Evolutionary conservation across 768 basidiomycete genomes (phyloP).

Genomic region (Russula ochroleuca): DNA sequence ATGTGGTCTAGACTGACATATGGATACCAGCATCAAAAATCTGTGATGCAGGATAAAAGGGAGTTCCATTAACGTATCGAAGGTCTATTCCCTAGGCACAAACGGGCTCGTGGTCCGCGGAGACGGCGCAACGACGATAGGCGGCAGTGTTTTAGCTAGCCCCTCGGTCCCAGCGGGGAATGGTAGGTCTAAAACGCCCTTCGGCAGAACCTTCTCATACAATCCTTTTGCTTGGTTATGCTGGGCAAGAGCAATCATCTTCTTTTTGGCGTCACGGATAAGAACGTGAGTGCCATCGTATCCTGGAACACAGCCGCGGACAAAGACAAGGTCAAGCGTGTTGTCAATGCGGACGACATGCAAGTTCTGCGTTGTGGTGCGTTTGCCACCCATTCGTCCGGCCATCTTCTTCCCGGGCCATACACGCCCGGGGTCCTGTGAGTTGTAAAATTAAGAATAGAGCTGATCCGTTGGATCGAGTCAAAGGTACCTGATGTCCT

Average conservation of each 20-base stretch:
- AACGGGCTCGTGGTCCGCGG: conserved; percentile 72
- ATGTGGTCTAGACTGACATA: neutral
- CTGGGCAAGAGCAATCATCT: conserved; percentile 54
- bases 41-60: neutral
- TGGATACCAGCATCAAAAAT: conserved; percentile 11
- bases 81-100: conserved; percentile 58
- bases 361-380: conserved; percentile 83
- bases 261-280: conserved; percentile 88
- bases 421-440: conserved; percentile 89
- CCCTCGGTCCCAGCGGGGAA: conserved; percentile 88
- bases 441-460: conserved; percentile 17
- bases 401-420: conserved; percentile 99
- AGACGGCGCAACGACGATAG: conserved; percentile 65
- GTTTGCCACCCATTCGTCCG: conserved; percentile 82
- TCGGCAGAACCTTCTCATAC: conserved; percentile 74
- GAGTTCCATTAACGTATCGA: conserved; percentile 1
- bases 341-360: conserved; percentile 85
- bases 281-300: conserved; percentile 83
- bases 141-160: conserved; percentile 61
- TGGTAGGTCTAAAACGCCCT: conserved; percentile 78
- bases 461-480: neutral
- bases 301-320: conserved; percentile 90
- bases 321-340: conserved; percentile 79
- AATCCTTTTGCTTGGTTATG: conserved; percentile 67
- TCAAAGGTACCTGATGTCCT: conserved; percentile 74